A percentile compares a stretch with the other conserved stretches of the same genome.
phyloP scores from a whole-genome alignment of 78 protist species.

The Chrysochromulina parva region DNA sequence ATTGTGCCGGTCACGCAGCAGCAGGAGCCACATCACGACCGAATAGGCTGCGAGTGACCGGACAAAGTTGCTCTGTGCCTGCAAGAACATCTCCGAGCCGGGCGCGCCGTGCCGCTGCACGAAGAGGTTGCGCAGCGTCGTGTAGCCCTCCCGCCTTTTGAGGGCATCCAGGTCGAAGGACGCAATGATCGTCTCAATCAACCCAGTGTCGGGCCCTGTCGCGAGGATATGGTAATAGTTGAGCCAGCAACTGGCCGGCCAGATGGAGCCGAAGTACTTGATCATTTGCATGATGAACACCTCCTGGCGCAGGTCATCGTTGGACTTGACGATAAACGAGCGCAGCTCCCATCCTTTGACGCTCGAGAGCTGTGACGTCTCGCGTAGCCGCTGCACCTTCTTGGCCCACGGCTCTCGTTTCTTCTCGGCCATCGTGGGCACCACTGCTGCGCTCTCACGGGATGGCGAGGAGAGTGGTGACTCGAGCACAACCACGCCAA shows the following conservation, averaged over 20 bases:
- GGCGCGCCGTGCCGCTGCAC: not conserved
- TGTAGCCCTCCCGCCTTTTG: not conserved
- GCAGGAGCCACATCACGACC: not conserved
- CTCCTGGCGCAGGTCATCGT: constrained; percentile 23
- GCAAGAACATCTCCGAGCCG: not conserved
- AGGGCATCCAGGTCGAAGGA: not conserved
- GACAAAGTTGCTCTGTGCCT: not conserved
- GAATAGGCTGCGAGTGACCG: constrained; percentile 1
- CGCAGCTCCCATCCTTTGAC: not conserved
- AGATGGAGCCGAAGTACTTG: not conserved
- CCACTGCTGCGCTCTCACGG: not conserved
- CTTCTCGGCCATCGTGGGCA: not conserved
- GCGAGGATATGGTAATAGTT: not conserved
- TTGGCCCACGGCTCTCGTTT: not conserved
- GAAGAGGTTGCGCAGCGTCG: not conserved
- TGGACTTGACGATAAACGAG: not conserved
- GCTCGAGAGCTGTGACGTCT: not conserved
- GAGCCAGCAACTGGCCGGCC: not conserved
- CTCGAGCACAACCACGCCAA: no score
- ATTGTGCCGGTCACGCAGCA: constrained; percentile 27
- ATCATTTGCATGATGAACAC: not conserved
- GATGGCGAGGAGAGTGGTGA: no score
- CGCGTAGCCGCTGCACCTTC: not conserved
- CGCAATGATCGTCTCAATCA: constrained; percentile 13
- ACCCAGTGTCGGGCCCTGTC: not conserved